phyloP scores from a whole-genome alignment of 306 rosid species.

The Castanea sativa region DNA sequence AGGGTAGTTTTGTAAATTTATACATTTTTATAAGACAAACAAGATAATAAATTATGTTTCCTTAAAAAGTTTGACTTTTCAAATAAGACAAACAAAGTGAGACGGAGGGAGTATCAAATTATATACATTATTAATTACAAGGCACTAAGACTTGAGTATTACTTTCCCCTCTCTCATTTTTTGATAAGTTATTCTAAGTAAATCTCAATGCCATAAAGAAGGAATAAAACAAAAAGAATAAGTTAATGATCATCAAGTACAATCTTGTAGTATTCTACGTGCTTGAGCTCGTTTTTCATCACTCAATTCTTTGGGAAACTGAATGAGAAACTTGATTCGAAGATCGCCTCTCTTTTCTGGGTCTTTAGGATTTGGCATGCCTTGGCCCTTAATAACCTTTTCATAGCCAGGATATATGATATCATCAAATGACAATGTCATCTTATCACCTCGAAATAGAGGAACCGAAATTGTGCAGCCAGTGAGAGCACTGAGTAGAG shows the following conservation, averaged over 20 bases:
- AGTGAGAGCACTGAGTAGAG: slow-evolving; percentile 69
- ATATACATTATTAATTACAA: too few species aligned
- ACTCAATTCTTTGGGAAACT: slow-evolving; percentile 56
- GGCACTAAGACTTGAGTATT: too few species aligned
- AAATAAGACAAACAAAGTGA: too few species aligned
- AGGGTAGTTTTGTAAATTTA: too few species aligned
- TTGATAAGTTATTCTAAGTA: slow-evolving; percentile 10
- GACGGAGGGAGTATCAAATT: too few species aligned
- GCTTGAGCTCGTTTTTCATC: slow-evolving; percentile 59
- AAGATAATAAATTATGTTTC: too few species aligned
- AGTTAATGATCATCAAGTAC: slow-evolving; percentile 32
- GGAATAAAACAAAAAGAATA: neutral
- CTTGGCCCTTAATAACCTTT: slow-evolving; percentile 69
- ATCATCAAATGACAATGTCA: slow-evolving; percentile 59
- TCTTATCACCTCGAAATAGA: slow-evolving; percentile 64
- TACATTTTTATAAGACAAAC: too few species aligned
- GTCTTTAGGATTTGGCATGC: slow-evolving; percentile 66
- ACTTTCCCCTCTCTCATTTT: neutral
- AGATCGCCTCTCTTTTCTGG: slow-evolving; percentile 65
- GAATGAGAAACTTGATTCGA: slow-evolving; percentile 56
- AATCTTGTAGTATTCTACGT: slow-evolving; percentile 51
- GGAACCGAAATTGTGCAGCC: slow-evolving; percentile 79
- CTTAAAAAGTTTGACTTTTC: too few species aligned
- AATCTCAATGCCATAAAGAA: neutral
- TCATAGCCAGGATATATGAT: slow-evolving; percentile 64